Evolutionary conservation across 179 eudicot genomes (phyloP), one percentile per base, ranked within the genome.

Genomic region (Beta corolliflora): DNA sequence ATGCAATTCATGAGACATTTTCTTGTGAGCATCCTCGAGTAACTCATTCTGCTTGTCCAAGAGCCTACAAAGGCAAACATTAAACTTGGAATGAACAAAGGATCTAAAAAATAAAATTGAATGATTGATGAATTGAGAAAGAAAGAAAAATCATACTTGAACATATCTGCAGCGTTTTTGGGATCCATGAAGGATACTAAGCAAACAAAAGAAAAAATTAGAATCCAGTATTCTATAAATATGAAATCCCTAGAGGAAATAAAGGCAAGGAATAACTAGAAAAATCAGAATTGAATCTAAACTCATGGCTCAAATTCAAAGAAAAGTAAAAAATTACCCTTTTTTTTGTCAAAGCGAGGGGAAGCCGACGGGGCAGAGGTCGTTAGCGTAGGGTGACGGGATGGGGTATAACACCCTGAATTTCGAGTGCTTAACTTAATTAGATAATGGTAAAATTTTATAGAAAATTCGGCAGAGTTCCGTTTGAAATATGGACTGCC

Each of bases 1-100:
- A 61, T 88, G 96, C 84, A 92, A 83, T 86, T 92, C 96, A 36
- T 89, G 90, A 9, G 94, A 81, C 93, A 93, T 90, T 16, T 92
- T 86, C 73, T 83, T 84, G 75, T 91, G 88, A 41, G 93, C 88
- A 71, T 92, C 91, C 80, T 82, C 86, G 6, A 93, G 92, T 61
- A 87, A 85, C 75, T 87, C 88, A 52, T 82, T 81, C 84, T 92
- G 92, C 88, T 93, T 93, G 87, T 91, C 95, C 86, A 91, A 86
- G 73, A 91, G 95, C 89, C 97, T 93, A 82, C 87, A 82, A 77
- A 56, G 36, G 41, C 25, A 58, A 5, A 19, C 1, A 67, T 5
- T 56, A 9, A 45, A 10, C 15, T 41, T 11, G 60, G 56, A 18
- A 84, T 29, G 1, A 8, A 11, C 63, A 41, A 59, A 73, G 56